A percentile compares a stretch with the other conserved stretches of the same genome.
Evolutionary conservation across 257 asterid genomes (phyloP).

Genomic region (Agastache rugosa): DNA sequence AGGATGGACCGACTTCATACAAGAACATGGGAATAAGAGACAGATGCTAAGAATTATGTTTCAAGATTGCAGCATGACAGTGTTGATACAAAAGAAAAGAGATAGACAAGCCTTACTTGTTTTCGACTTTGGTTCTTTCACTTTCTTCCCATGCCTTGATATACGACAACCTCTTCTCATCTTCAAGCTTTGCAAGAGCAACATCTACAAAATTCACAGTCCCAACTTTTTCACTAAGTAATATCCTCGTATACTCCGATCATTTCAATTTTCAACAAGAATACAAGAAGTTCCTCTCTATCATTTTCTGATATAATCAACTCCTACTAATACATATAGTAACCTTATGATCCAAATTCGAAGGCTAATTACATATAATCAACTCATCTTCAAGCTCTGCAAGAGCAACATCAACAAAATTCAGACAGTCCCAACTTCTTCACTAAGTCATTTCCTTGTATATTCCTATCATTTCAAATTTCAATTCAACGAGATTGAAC

Average conservation of each 20-base stretch:
- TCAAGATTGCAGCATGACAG: neutral
- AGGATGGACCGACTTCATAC: neutral
- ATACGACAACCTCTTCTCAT: constrained; percentile 64
- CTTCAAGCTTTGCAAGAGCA: constrained; percentile 75
- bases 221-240: neutral
- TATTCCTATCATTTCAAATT: neutral
- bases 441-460: neutral
- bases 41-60: neutral
- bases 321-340: neutral
- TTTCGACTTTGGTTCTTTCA: constrained; percentile 74
- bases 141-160: constrained; percentile 90
- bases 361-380: neutral
- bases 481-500: neutral
- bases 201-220: constrained; percentile 53
- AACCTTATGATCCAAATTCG: neutral
- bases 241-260: neutral
- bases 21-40: neutral
- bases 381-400: constrained; percentile 66
- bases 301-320: neutral
- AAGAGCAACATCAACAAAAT: constrained; percentile 67
- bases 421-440: constrained; percentile 12
- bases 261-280: neutral
- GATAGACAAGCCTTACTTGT: constrained; percentile 60
- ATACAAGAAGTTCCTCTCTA: neutral
- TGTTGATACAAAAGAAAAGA: neutral